phyloP scores from a whole-genome alignment of 2,329 filamentous ascomycete genomes.

The Aurifilum marmelostoma region DNA sequence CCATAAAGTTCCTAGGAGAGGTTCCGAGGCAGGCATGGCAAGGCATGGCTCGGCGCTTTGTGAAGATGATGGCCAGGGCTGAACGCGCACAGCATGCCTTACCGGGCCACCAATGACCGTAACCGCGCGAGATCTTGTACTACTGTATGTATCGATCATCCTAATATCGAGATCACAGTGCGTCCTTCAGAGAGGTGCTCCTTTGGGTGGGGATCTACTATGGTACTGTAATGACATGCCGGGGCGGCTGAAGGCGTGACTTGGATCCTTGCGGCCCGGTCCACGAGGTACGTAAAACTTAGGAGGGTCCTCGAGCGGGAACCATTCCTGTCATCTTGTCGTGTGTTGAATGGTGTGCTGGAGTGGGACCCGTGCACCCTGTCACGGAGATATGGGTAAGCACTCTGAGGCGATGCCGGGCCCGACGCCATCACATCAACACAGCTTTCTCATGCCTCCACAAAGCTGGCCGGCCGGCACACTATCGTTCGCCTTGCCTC shows the following conservation, averaged over 20 bases:
- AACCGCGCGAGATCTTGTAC: not conserved
- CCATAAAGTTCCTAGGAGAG: not conserved
- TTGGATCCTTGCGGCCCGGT: conserved; percentile 14
- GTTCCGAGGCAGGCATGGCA: not conserved
- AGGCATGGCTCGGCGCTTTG: not conserved
- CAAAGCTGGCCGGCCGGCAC: not conserved
- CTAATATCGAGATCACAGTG: not conserved
- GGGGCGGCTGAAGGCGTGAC: conserved; percentile 8
- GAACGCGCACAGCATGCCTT: not conserved
- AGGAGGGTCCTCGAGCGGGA: conserved; percentile 5
- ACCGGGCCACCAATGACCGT: not conserved
- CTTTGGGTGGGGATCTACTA: not conserved
- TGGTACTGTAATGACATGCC: conserved; percentile 9
- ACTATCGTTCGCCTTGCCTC: not conserved
- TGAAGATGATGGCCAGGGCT: not conserved
- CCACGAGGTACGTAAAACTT: conserved; percentile 9
- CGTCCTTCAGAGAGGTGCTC: not conserved
- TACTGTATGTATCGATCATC: not conserved
- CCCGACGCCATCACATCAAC: not conserved
- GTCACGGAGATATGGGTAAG: conserved; percentile 1
- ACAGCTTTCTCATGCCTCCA: not conserved
- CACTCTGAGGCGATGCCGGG: not conserved
- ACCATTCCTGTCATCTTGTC: conserved; percentile 15
- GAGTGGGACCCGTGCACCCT: not conserved
- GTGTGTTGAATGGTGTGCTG: conserved; percentile 5